Base-by-base conservation (phyloP, 2,329 filamentous ascomycete genomes). In the Penicillium fuscoglaucum region DNA sequence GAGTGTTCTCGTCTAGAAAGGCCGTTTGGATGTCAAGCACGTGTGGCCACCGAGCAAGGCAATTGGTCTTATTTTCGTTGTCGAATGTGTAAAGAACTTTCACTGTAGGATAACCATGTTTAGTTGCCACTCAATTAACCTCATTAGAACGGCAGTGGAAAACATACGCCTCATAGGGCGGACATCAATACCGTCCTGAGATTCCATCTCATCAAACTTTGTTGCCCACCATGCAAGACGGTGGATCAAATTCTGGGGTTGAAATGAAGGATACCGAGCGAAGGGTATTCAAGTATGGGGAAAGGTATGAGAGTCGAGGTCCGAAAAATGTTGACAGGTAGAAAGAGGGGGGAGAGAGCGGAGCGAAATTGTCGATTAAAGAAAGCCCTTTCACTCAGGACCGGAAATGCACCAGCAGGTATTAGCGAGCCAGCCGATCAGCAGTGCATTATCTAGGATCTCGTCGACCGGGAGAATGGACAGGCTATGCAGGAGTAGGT, bases 1-100 rank as follows among this genome's bases (percentile, higher is more conserved):
- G 84, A 24, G 83, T 90, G 59, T 82, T 83, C 58, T 96, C 90
- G 72, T 97, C 91, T 61, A 98, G 79, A 26, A 86, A 83, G 15
- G 96, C 84, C 2, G 91, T 91, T 68, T 92, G 91, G 39, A 97
- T 86, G 52, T 89, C 84, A 58, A 96, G 81, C 17, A 89, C 83
- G 59, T 93, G 88, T 19, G 91, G 89, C 81, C 91, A 89, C 69
- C 93, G 86, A 59, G 93, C 93, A 50, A 99, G 83, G 76, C 92
- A 97, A 72, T 93, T 93, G 63, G 91, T 88, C 76, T 92, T 92
- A 78, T 87, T 89, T 66, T 93, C 88, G 71, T 88, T 87, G 74
- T 98, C 93, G 78, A 98, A 97, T 33, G 92, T 96, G 78, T 98
- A 99, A 61, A 96, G 87, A 50, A 98, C 90, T 82, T 98, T 98